These are phyloP conservation scores for Catenaria anguillulae DNA, from an alignment of 371 early-diverging fungal genomes.

Conservation along the genomic window DNA sequence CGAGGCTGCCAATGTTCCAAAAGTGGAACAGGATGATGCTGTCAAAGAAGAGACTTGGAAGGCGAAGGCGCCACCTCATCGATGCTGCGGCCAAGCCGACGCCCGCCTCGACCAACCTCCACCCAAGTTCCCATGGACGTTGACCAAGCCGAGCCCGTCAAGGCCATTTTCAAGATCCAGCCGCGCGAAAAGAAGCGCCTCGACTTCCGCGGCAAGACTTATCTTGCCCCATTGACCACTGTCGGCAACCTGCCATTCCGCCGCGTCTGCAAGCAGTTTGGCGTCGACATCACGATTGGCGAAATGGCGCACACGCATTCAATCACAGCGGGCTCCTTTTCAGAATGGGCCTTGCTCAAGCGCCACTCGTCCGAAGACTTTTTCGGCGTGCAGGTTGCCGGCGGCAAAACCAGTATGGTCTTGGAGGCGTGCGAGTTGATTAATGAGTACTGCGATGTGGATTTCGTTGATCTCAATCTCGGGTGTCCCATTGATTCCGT, in stretches of 20 bases:
- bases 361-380: conserved; percentile 78
- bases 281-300: conserved; percentile 92
- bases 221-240: conserved; percentile 91
- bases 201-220: conserved; percentile 75
- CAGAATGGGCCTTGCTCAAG: conserved; percentile 75
- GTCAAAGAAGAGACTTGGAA: too few relatives aligned
- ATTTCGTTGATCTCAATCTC: conserved; percentile 90
- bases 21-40: too few relatives aligned
- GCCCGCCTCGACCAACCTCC: too few relatives aligned
- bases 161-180: not conserved
- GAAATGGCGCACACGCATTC: conserved; percentile 62
- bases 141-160: too few relatives aligned
- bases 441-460: conserved; percentile 47
- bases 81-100: too few relatives aligned
- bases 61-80: too few relatives aligned
- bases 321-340: conserved; percentile 36
- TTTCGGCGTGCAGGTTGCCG: conserved; percentile 76
- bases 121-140: too few relatives aligned
- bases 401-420: conserved; percentile 46
- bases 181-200: conserved; percentile 24
- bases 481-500: conserved; percentile 91
- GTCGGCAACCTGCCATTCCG: conserved; percentile 96
- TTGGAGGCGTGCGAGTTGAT: conserved; percentile 54
- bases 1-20: too few relatives aligned
- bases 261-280: conserved; percentile 77